A percentile compares a stretch with the other conserved stretches of the same genome.
Conservation (phyloP, 495 filamentous ascomycete genomes). For the Annulohypoxylon bovei region DNA sequence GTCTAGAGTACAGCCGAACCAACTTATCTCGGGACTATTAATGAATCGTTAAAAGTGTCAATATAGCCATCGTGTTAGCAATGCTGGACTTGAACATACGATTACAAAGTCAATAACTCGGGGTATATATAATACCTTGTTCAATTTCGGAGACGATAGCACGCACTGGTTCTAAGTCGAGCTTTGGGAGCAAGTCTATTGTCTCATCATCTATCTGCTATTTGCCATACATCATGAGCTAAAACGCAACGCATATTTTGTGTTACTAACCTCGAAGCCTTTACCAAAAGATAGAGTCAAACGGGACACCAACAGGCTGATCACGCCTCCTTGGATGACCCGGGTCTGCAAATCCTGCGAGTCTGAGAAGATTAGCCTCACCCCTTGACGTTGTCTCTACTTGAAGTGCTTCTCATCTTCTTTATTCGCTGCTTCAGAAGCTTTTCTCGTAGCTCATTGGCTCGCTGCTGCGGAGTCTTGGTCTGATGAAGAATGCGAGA, state of each 20-base stretch:
- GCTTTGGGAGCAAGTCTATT: slow-evolving; percentile 21
- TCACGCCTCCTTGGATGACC: slow-evolving; percentile 9
- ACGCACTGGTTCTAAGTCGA: slow-evolving; percentile 1
- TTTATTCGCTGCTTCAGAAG: slow-evolving; percentile 75
- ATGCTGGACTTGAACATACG: not conserved
- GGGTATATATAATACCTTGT: not conserved
- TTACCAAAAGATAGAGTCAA: slow-evolving; percentile 16
- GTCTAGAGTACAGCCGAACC: not conserved
- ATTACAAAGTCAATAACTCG: not conserved
- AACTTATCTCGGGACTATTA: not conserved
- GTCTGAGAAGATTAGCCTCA: slow-evolving; percentile 57
- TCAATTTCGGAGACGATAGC: not conserved
- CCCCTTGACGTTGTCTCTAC: slow-evolving; percentile 53
- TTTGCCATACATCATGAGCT: slow-evolving; percentile 25
- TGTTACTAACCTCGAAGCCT: slow-evolving; percentile 39
- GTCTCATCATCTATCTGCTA: slow-evolving; percentile 37
- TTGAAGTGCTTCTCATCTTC: slow-evolving; percentile 67
- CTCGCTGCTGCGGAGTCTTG: slow-evolving; percentile 55
- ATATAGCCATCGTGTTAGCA: slow-evolving; percentile 1
- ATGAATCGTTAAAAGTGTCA: not conserved
- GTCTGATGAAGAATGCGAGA: slow-evolving; percentile 46
- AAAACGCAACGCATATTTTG: slow-evolving; percentile 21
- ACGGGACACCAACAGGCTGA: slow-evolving; percentile 5
- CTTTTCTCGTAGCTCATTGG: slow-evolving; percentile 70
- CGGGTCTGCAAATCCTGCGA: slow-evolving; percentile 39